Evolutionary conservation across 495 filamentous ascomycete species (phyloP).

Genomic region (Amniculicola lignicola): DNA sequence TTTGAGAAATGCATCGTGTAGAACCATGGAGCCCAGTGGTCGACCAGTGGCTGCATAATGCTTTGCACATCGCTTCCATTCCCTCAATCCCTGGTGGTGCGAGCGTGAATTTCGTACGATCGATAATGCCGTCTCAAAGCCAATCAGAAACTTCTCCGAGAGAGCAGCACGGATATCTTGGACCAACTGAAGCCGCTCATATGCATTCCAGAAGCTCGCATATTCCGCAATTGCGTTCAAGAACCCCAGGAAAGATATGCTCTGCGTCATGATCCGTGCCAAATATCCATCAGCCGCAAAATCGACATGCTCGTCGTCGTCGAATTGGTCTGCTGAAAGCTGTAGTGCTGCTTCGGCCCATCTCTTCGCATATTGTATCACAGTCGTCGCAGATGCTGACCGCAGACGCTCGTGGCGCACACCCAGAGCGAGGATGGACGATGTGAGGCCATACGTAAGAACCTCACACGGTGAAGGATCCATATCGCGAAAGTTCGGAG

Average conservation of each 20-base stretch:
- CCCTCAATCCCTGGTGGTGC: conserved; percentile 51
- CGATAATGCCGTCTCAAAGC: conserved; percentile 82
- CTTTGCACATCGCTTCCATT: conserved; percentile 81
- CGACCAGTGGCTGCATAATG: conserved; percentile 75
- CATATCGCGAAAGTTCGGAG: conserved; percentile 76
- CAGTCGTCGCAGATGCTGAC: conserved; percentile 55
- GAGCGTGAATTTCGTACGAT: conserved; percentile 65
- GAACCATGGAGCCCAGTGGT: conserved; percentile 86
- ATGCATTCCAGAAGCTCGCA: conserved; percentile 71
- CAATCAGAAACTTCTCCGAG: conserved; percentile 75
- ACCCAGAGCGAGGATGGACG: conserved; percentile 75
- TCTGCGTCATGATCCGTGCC: conserved; percentile 65
- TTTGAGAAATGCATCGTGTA: conserved; percentile 81
- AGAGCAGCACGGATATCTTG: conserved; percentile 66
- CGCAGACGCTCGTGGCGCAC: conserved; percentile 64
- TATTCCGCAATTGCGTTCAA: conserved; percentile 73
- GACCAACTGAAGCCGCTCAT: conserved; percentile 68
- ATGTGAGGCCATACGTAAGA: conserved; percentile 72
- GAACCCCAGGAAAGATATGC: conserved; percentile 82
- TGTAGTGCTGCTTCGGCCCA: conserved; percentile 29
- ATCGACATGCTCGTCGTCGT: conserved; percentile 29
- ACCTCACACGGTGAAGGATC: conserved; percentile 88
- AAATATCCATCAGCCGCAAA: conserved; percentile 52
- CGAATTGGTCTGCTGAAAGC: conserved; percentile 31
- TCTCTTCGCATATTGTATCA: conserved; percentile 61